phyloP scores from a whole-genome alignment of 148 eudicot genomes.

The Amaranthus hypochondriacus region DNA sequence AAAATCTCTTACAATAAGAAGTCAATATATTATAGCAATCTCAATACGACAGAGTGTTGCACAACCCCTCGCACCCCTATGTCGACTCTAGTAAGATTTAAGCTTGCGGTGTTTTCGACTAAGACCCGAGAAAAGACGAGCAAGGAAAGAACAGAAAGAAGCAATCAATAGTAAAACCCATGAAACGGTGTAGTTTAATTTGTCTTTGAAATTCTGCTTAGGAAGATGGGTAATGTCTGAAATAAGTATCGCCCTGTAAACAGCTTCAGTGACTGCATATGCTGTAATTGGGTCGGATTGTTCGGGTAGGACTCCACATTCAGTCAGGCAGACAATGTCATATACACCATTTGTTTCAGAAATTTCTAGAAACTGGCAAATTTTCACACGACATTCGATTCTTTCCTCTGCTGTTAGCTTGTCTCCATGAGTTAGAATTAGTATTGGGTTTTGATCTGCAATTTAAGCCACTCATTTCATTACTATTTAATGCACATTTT shows the following conservation, averaged over 20 bases:
- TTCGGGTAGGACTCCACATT: slow-evolving; percentile 54
- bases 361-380: slow-evolving; percentile 46
- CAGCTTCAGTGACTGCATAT: slow-evolving; percentile 47
- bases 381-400: slow-evolving; percentile 43
- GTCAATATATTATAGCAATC: no score
- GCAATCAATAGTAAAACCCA: slow-evolving; percentile 41
- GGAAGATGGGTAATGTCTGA: slow-evolving; percentile 45
- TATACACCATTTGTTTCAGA: slow-evolving; percentile 55
- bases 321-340: slow-evolving; percentile 57
- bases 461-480: no score
- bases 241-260: slow-evolving; percentile 43
- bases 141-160: slow-evolving; percentile 45
- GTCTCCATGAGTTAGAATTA: slow-evolving; percentile 69
- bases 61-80: no score
- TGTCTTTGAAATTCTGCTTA: slow-evolving; percentile 32
- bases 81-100: background rate
- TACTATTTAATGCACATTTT: no score
- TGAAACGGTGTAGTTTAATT: slow-evolving; percentile 20
- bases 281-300: slow-evolving; percentile 49
- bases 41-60: no score
- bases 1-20: no score
- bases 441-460: slow-evolving; percentile 56
- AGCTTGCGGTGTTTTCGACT: slow-evolving; percentile 12
- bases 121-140: slow-evolving; percentile 33
- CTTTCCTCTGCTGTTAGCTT: slow-evolving; percentile 40